Conservation (phyloP, 768 basidiomycete genomes). For the Epithele typhae region DNA sequence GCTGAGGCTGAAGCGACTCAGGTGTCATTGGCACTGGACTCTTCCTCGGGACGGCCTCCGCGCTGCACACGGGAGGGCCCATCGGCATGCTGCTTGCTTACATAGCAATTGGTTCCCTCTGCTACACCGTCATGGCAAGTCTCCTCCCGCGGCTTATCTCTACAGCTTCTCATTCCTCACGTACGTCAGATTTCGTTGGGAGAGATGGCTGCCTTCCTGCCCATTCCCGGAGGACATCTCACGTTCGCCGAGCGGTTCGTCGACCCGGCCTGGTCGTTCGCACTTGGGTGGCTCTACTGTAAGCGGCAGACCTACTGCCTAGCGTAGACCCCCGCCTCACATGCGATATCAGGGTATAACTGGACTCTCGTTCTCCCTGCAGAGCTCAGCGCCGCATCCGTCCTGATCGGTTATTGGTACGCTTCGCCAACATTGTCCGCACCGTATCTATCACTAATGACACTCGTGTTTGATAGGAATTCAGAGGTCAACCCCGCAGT, state of each 20-base stretch:
- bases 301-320: too few species aligned
- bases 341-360: constrained; percentile 31
- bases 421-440: not conserved
- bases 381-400: constrained; percentile 46
- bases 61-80: constrained; percentile 40
- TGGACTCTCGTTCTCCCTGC: constrained; percentile 35
- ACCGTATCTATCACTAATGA: not conserved
- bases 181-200: constrained; percentile 28
- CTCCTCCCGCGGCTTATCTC: not conserved
- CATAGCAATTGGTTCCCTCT: constrained; percentile 30
- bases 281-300: constrained; percentile 40
- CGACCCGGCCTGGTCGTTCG: constrained; percentile 41
- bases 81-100: constrained; percentile 44
- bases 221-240: constrained; percentile 43
- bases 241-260: constrained; percentile 45
- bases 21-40: constrained; percentile 50
- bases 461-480: constrained; percentile 8
- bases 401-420: constrained; percentile 48
- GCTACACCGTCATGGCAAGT: constrained; percentile 36
- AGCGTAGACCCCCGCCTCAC: too few species aligned
- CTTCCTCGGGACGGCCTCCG: constrained; percentile 49
- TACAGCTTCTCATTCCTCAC: not conserved
- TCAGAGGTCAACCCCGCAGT: constrained; percentile 35
- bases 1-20: too few species aligned
- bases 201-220: constrained; percentile 44